Conservation (phyloP, 2,329 filamentous ascomycete genomes). For the Penicillium sp. region DNA sequence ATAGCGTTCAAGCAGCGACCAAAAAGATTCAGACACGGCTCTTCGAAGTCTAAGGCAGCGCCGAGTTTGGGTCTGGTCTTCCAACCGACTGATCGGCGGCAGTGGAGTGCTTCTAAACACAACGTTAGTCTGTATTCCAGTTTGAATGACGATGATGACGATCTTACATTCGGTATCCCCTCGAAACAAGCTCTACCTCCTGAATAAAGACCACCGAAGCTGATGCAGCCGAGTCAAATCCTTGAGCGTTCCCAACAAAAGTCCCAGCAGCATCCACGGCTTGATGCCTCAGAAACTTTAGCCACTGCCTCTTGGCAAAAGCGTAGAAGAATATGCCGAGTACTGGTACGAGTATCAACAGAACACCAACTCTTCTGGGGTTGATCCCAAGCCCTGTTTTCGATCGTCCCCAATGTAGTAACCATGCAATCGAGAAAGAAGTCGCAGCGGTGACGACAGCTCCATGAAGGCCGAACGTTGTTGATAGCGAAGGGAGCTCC, state of each 20-base stretch:
- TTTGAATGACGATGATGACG: background rate
- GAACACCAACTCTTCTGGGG: conserved; percentile 43
- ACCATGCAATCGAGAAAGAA: conserved; percentile 66
- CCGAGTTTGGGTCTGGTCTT: conserved; percentile 77
- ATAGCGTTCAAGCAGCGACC: conserved; percentile 71
- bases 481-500: conserved; percentile 40
- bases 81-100: conserved; percentile 88
- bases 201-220: conserved; percentile 82
- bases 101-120: conserved; percentile 75
- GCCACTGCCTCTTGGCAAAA: conserved; percentile 78
- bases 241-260: conserved; percentile 75
- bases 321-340: conserved; percentile 67
- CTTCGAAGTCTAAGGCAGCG: conserved; percentile 81
- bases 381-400: conserved; percentile 53
- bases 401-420: conserved; percentile 72
- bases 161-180: conserved; percentile 80
- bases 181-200: conserved; percentile 92
- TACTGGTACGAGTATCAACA: conserved; percentile 53
- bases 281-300: conserved; percentile 76
- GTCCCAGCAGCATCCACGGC: conserved; percentile 70
- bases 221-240: conserved; percentile 76
- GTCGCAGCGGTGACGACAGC: conserved; percentile 67
- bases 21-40: conserved; percentile 71
- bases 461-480: conserved; percentile 63
- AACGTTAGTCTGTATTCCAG: conserved; percentile 27